Base-by-base conservation (phyloP, 2,329 filamentous ascomycete species). In the Samsoniella hepiali region DNA sequence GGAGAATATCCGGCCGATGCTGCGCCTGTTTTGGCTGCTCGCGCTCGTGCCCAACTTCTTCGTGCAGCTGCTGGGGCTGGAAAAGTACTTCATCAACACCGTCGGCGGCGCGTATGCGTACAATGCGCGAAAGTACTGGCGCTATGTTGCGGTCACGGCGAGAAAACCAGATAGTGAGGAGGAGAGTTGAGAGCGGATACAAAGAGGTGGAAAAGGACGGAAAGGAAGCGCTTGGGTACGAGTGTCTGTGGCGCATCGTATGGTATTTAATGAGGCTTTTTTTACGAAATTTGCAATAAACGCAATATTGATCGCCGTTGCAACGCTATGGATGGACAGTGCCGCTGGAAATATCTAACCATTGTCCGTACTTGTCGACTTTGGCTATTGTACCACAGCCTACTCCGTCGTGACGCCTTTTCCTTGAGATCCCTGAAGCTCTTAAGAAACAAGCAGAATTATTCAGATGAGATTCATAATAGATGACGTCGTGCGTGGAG, bases 1-100 rank as follows among this genome's bases (percentile, higher is more conserved):
- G 8, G 71, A 75, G 5, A 77, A 84, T 65, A 78, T 84, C 55
- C 69, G 71, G 53, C 82, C 81, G 4, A 81, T 83, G 77, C 72
- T 77, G 57, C 71, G 79, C 22, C 67, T 84, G 2, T 83, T 84
- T 68, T 83, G 73, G 65, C 15, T 78, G 2, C 63, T 84, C 9
- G 79, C 76, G 2, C 74, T 77, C 32, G 68, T 83, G 10, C 81
- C 81, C 3, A 83, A 78, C 67, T 69, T 78, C 22, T 68, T 84
- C 45, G 70, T 83, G 58, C 69, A 68, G 27, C 67, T 82, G 1
- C 66, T 84, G 5, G 69, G 73, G 0, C 70, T 84, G 8, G 75
- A 84, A 65, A 66, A 71, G 6, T 74, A 72, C 45, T 83, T 84
- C 56, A 75, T 81, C 61, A 84, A 84, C 67, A 56, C 53, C 5